Evolutionary conservation across 352 stramenopile species (phyloP).

Genomic region (Phytophthora parvispora): DNA sequence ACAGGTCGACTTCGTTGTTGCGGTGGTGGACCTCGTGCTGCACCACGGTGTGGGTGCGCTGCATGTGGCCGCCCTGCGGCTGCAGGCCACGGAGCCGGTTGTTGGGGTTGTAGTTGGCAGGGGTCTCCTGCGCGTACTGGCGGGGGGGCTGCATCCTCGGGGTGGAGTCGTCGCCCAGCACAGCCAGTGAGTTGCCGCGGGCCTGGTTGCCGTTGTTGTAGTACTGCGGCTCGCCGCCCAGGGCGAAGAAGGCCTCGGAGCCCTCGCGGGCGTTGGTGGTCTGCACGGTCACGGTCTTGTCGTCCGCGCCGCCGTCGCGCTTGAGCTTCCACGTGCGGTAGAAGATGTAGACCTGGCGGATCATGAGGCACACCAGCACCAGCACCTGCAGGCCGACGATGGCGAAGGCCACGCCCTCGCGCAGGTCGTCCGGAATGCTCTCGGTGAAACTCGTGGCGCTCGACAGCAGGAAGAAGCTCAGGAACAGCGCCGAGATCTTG

Average conservation of each 20-base stretch:
- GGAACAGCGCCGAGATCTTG: constrained; percentile 88
- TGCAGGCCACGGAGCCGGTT: constrained; percentile 33
- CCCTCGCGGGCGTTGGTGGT: constrained; percentile 61
- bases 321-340: constrained; percentile 90
- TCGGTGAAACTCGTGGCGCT: constrained; percentile 73
- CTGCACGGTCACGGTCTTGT: constrained; percentile 69
- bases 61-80: constrained; percentile 31
- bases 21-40: constrained; percentile 37
- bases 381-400: constrained; percentile 87
- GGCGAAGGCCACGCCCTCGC: constrained; percentile 80
- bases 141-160: constrained; percentile 36
- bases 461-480: constrained; percentile 86
- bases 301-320: constrained; percentile 37
- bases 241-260: constrained; percentile 60
- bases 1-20: constrained; percentile 62
- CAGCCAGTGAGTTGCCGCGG: constrained; percentile 40
- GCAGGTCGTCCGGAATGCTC: constrained; percentile 78
- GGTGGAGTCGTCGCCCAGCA: constrained; percentile 50
- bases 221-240: constrained; percentile 48
- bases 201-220: constrained; percentile 35
- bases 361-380: constrained; percentile 84
- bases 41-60: constrained; percentile 34
- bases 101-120: constrained; percentile 25
- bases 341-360: constrained; percentile 90
- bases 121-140: constrained; percentile 40